Conservation (phyloP, 108 stramenopile species). For the Stephanodiscus minutulus region DNA sequence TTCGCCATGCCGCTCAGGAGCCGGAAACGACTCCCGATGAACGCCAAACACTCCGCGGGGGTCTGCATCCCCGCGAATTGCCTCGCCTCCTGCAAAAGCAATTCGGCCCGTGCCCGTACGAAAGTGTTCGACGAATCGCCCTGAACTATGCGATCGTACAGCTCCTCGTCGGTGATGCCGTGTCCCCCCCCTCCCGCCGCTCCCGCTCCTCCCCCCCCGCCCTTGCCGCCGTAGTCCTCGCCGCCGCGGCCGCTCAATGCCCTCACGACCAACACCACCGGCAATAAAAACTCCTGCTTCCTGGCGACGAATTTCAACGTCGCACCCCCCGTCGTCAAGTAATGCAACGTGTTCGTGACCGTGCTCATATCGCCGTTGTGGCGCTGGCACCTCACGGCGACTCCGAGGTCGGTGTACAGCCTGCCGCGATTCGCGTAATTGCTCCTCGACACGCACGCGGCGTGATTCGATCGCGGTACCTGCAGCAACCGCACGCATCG, state of each 20-base stretch:
- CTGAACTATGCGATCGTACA: slow-evolving; percentile 86
- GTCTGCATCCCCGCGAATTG: slow-evolving; percentile 81
- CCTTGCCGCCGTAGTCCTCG: slow-evolving; percentile 24
- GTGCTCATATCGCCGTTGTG: slow-evolving; percentile 86
- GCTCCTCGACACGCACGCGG: slow-evolving; percentile 87
- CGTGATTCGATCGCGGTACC: slow-evolving; percentile 90
- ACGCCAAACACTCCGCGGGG: slow-evolving; percentile 87
- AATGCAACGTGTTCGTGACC: slow-evolving; percentile 95
- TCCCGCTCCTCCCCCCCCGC: slow-evolving; percentile 18
- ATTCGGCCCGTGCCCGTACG: slow-evolving; percentile 87
- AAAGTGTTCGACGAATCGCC: slow-evolving; percentile 91
- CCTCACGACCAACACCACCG: slow-evolving; percentile 87
- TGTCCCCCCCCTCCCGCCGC: slow-evolving; percentile 36
- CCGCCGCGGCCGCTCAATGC: slow-evolving; percentile 68
- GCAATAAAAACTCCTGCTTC: slow-evolving; percentile 96
- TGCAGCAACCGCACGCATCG: slow-evolving; percentile 95
- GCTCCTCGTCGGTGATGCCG: slow-evolving; percentile 89
- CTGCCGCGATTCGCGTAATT: slow-evolving; percentile 93
- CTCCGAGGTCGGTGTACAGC: slow-evolving; percentile 84
- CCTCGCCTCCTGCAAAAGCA: slow-evolving; percentile 90
- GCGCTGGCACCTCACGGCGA: slow-evolving; percentile 83
- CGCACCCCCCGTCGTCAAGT: slow-evolving; percentile 94
- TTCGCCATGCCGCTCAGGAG: slow-evolving; percentile 70
- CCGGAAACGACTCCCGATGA: slow-evolving; percentile 92
- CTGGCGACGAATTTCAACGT: slow-evolving; percentile 85